Percentiles rank a stretch among this genome's conserved stretches.
These are phyloP conservation scores for Neurospora tetraspora DNA, from an alignment of 495 filamentous ascomycete genomes.

Conservation along the genomic window DNA sequence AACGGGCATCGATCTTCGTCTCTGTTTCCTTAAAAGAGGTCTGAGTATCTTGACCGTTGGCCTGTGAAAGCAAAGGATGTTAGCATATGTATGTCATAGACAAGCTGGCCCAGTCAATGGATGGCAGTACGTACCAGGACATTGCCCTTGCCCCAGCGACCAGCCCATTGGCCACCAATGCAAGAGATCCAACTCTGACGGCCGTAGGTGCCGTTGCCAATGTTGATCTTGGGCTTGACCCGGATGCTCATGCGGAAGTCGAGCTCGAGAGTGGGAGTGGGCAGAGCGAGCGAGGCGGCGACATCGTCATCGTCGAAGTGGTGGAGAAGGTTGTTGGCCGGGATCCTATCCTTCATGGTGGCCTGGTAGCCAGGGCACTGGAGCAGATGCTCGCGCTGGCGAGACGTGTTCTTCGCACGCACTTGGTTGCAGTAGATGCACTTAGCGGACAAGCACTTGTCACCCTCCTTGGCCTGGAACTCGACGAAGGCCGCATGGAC, in stretches of 20 bases:
- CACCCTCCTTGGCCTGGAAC: conserved; percentile 19
- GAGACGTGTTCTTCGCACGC: conserved; percentile 23
- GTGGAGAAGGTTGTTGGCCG: conserved; percentile 18
- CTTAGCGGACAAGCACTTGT: conserved; percentile 17
- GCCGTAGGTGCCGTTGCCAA: conserved; percentile 11
- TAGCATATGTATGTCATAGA: not conserved
- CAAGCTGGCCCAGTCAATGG: not conserved
- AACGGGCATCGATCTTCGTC: conserved; percentile 17
- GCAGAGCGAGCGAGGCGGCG: conserved; percentile 17
- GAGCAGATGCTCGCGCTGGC: conserved; percentile 22
- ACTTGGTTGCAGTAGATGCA: conserved; percentile 19
- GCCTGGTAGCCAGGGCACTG: conserved; percentile 15
- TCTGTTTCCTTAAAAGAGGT: conserved; percentile 16
- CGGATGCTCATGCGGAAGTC: conserved; percentile 23
- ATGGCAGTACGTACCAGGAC: conserved; percentile 9
- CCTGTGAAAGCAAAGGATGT: not conserved
- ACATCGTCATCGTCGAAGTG: conserved; percentile 24
- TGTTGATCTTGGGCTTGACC: conserved; percentile 21
- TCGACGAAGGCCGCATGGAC: conserved; percentile 24
- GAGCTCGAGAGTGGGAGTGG: conserved; percentile 14
- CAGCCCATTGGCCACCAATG: conserved; percentile 21
- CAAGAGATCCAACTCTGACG: conserved; percentile 19
- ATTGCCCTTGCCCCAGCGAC: conserved; percentile 20
- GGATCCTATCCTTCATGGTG: conserved; percentile 18
- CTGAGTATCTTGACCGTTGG: conserved; percentile 20